These are phyloP conservation scores for Fusarium neocosmosporiellum DNA, from an alignment of 2,329 filamentous ascomycete genomes.

Conservation along the genomic window DNA sequence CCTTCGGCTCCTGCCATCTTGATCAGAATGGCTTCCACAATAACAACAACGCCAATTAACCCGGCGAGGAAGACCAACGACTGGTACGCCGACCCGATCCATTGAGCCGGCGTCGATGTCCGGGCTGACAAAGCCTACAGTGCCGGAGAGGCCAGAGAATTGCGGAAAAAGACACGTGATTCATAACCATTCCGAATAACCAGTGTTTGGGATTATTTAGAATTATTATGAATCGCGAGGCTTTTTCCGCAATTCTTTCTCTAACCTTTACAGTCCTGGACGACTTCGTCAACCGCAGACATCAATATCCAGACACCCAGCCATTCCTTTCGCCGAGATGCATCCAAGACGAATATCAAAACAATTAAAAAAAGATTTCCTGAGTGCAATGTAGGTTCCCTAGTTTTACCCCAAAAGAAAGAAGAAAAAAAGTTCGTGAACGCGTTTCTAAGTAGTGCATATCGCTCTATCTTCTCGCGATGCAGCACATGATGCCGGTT, in stretches of 20 bases:
- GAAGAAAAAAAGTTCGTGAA: neutral
- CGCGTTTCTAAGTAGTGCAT: neutral
- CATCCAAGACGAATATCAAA: neutral
- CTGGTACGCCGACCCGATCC: neutral
- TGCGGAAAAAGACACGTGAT: no score
- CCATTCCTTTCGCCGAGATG: neutral
- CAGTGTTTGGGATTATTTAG: no score
- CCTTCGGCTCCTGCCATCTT: neutral
- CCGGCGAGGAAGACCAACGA: neutral
- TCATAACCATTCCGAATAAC: no score
- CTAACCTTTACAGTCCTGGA: neutral
- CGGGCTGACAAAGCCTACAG: no score
- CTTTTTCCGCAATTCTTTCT: neutral
- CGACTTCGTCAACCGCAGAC: no score
- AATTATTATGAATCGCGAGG: no score
- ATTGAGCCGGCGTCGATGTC: neutral
- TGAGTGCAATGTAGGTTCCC: neutral
- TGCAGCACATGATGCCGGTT: constrained; percentile 42
- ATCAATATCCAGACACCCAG: neutral
- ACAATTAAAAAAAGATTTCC: neutral
- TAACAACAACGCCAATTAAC: neutral
- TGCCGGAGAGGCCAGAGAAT: no score
- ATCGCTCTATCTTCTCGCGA: constrained; percentile 30
- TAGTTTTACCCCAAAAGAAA: neutral
- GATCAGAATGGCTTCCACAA: neutral